Evolutionary conservation across 1,284 basidiomycete genomes (phyloP).

Genomic region (Microbotryum violaceum): DNA sequence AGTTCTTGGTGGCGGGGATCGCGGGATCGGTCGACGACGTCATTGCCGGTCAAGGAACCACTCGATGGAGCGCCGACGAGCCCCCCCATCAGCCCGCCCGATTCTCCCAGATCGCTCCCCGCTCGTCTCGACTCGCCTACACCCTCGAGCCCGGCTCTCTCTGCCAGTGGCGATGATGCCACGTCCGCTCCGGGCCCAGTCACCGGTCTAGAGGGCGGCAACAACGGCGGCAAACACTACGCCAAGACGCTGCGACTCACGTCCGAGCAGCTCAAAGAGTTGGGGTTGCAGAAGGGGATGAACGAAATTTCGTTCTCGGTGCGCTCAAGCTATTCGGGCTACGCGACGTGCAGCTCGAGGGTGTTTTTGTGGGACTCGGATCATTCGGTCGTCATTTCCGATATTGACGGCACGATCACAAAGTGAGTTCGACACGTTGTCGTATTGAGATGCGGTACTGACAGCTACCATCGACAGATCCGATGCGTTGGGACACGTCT

Average conservation of each 20-base stretch:
- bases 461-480: conserved; percentile 52
- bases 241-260: conserved; percentile 87
- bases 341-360: conserved; percentile 78
- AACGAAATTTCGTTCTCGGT: conserved; percentile 94
- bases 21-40: too few species aligned
- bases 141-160: not conserved
- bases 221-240: conserved; percentile 50
- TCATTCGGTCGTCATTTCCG: conserved; percentile 86
- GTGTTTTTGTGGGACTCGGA: conserved; percentile 93
- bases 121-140: not conserved
- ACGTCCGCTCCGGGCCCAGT: not conserved
- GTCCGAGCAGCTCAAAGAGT: conserved; percentile 74
- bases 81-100: conserved; percentile 19
- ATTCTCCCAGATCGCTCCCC: conserved; percentile 15
- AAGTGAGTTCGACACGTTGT: conserved; percentile 53
- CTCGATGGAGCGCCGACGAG: conserved; percentile 12
- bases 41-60: not conserved
- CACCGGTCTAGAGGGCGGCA: too few species aligned
- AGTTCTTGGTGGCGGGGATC: conserved; percentile 21
- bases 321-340: conserved; percentile 68
- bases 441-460: not conserved
- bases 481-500: conserved; percentile 93
- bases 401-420: conserved; percentile 99
- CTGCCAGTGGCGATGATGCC: not conserved
- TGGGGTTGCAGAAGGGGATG: conserved; percentile 77